phyloP scores from a whole-genome alignment of 805 yeast species.

The Candida hispaniensis region DNA sequence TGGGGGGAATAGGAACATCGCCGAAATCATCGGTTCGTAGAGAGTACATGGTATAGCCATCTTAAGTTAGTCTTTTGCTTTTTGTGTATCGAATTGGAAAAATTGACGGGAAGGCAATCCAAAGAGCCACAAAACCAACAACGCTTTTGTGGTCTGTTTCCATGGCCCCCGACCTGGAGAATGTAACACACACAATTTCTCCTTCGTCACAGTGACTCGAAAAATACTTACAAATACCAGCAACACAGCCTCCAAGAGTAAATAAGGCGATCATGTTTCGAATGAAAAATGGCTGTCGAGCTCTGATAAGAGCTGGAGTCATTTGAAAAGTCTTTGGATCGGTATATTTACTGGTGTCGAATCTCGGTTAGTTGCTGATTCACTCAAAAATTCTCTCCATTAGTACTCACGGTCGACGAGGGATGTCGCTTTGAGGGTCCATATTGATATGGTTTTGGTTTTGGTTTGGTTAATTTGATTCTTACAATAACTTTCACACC shows the following conservation, averaged over 20 bases:
- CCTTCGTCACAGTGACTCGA: not conserved
- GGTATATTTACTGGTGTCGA: constrained; percentile 11
- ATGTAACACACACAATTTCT: not conserved
- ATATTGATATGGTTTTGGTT: too few species aligned
- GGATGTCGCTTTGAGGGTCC: too few species aligned
- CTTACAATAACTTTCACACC: not conserved
- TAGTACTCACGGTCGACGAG: too few species aligned
- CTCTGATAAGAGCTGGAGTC: constrained; percentile 90
- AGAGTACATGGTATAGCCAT: constrained; percentile 26
- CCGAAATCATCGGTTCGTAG: constrained; percentile 61
- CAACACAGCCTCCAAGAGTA: constrained; percentile 50
- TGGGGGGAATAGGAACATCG: constrained; percentile 91
- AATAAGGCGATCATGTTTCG: constrained; percentile 57
- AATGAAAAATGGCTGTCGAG: constrained; percentile 77
- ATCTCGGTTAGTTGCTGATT: constrained; percentile 14
- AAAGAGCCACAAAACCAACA: too few species aligned
- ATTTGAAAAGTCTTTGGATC: constrained; percentile 52
- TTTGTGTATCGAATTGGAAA: not conserved
- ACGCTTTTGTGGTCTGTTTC: too few species aligned
- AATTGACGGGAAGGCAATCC: too few species aligned
- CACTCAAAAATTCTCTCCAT: too few species aligned
- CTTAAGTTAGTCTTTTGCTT: constrained; percentile 10
- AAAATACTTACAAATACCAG: constrained; percentile 46
- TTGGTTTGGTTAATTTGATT: too few species aligned
- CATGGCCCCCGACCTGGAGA: not conserved